A percentile compares a stretch with the other conserved stretches of the same genome.
These are phyloP conservation scores for Elsinoe perseae DNA, from an alignment of 2,329 filamentous ascomycete species.

Conservation along the genomic window DNA sequence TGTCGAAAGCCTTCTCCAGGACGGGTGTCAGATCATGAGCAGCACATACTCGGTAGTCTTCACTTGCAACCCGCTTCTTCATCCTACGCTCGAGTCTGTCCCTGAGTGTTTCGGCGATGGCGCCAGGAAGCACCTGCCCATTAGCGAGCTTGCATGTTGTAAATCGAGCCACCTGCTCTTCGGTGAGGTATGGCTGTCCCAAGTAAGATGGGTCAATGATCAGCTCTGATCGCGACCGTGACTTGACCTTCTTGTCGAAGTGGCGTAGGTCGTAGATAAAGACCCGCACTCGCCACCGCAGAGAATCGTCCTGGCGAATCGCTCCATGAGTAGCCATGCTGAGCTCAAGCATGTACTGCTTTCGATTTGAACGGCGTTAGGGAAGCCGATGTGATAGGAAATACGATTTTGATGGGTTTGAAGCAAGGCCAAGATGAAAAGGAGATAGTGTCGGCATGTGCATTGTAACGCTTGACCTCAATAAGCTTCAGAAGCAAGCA, in stretches of 20 bases:
- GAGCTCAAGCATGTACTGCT: too few species aligned
- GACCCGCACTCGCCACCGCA: neutral
- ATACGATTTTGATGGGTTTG: too few species aligned
- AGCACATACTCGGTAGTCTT: slow-evolving; percentile 30
- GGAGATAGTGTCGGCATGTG: too few species aligned
- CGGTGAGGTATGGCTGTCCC: slow-evolving; percentile 21
- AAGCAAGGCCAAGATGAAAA: too few species aligned
- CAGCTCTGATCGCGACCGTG: slow-evolving; percentile 15
- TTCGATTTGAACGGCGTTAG: too few species aligned
- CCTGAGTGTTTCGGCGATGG: neutral
- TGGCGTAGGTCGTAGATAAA: slow-evolving; percentile 1
- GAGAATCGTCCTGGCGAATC: neutral
- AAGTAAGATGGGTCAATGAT: slow-evolving; percentile 18
- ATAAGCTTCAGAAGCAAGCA: too few species aligned
- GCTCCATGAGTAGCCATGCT: neutral
- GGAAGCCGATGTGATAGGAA: too few species aligned
- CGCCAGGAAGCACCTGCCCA: slow-evolving; percentile 20
- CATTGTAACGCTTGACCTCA: too few species aligned
- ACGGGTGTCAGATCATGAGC: slow-evolving; percentile 31
- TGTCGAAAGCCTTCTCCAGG: slow-evolving; percentile 25
- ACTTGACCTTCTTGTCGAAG: neutral
- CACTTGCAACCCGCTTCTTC: slow-evolving; percentile 27
- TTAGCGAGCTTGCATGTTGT: neutral
- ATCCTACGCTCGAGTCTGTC: slow-evolving; percentile 25
- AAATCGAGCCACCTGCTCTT: slow-evolving; percentile 11